Percentiles rank a stretch among this genome's conserved stretches.
Evolutionary conservation across 345 rosid genomes (phyloP).

Genomic region (Bruguiera parviflora): DNA sequence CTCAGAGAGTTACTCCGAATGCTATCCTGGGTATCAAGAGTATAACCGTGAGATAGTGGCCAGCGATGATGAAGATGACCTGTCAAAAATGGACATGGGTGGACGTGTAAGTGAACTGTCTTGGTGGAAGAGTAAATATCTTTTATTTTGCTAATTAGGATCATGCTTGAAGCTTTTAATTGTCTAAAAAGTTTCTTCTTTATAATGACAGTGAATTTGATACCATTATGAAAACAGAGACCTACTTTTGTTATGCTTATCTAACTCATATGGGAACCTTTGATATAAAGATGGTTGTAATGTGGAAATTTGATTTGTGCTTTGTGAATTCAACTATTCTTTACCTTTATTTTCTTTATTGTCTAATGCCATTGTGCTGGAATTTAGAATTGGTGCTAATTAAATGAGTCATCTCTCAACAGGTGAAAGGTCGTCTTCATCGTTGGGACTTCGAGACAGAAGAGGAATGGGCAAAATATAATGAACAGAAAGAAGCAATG

Average conservation of each 20-base stretch:
- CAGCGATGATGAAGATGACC: constrained; percentile 92
- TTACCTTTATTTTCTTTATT: background rate
- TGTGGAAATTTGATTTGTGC: no score
- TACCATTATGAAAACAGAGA: no score
- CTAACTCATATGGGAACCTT: no score
- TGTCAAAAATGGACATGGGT: constrained; percentile 98
- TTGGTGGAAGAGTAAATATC: background rate
- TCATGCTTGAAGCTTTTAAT: background rate
- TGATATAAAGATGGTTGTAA: no score
- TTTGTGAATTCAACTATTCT: background rate
- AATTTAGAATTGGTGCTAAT: constrained; percentile 1
- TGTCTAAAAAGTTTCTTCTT: no score
- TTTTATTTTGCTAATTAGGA: background rate
- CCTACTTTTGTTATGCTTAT: no score
- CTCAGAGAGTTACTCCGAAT: constrained; percentile 95
- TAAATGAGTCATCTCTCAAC: constrained; percentile 14
- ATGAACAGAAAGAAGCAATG: constrained; percentile 99
- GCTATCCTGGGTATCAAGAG: constrained; percentile 98
- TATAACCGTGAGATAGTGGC: constrained; percentile 87
- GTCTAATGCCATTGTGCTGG: constrained; percentile 4
- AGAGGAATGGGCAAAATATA: constrained; percentile 94
- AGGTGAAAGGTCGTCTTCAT: constrained; percentile 98
- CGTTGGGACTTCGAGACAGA: constrained; percentile 99
- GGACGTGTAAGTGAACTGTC: constrained; percentile 62
- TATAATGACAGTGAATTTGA: no score